Base-by-base conservation (phyloP, 2,329 filamentous ascomycete species). In the Pseudonectria buxi region DNA sequence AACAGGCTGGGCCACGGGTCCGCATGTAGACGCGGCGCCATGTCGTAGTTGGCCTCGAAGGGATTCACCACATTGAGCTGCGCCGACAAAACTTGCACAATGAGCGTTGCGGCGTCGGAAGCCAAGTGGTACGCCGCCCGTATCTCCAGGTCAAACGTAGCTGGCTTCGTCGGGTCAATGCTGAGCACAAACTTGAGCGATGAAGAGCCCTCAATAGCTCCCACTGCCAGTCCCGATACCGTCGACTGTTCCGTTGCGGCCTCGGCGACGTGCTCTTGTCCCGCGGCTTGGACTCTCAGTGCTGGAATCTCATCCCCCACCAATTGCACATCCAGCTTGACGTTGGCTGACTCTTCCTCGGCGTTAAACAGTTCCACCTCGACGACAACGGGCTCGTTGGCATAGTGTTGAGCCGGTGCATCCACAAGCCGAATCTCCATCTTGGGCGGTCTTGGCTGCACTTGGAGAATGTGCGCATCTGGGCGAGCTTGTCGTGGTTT, bases 1-100 rank as follows among this genome's bases (percentile, higher is more conserved):
- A 96, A 98, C 50, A 94, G 80, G 56, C 82, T 88, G 1, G 92
- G 89, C 90, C 92, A 98, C 3, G 78, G 70, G 32, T 83, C 81
- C 0, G 73, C 61, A 57, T 95, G 83, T 4, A 95, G 68, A 9
- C 83, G 76, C 10, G 92, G 88, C 10, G 81, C 72, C 43, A 96
- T 78, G 43, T 94, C 86, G 58, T 94, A 95, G 52, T 85, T 92
- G 12, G 88, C 86, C 62, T 95, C 88, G 50, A 98, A 96, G 0
- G 90, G 87, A 32, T 79, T 81, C 35, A 86, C 78, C 36, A 95
- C 74, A 26, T 78, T 74, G 5, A 96, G 59, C 35, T 82, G 79
- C 26, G 84, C 72, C 1, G 77, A 71, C 14, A 83, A 64, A 3
- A 74, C 76, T 58, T 94, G 90, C 26, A 81, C 78, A 26, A 96